A percentile compares a stretch with the other conserved stretches of the same genome.
Evolutionary conservation across 1,284 basidiomycete genomes (phyloP).

Genomic region (Albatrellus sp.): DNA sequence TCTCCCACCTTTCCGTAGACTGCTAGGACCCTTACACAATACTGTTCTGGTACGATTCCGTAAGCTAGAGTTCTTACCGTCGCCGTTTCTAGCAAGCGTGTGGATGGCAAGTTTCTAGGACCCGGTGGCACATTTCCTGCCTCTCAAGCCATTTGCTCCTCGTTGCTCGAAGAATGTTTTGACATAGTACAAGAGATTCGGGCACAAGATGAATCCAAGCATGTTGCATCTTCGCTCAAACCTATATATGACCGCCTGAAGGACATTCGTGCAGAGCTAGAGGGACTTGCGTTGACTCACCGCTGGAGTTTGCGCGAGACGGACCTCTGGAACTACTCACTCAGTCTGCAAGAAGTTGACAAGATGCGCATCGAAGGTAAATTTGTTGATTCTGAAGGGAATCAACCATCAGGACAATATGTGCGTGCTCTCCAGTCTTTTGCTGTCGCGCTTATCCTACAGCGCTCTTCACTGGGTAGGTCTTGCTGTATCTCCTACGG

Average conservation of each 20-base stretch:
- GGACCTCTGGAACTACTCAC: constrained; percentile 88
- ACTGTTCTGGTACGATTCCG: constrained; percentile 3
- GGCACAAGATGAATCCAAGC: constrained; percentile 85
- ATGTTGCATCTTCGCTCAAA: constrained; percentile 79
- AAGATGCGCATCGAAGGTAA: constrained; percentile 95
- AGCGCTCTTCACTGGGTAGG: constrained; percentile 31
- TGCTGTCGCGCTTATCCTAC: not conserved
- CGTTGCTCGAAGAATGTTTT: constrained; percentile 93
- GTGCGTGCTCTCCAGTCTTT: constrained; percentile 31
- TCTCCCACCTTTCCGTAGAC: not conserved
- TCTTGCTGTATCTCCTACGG: constrained; percentile 83
- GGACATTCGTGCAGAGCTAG: constrained; percentile 79
- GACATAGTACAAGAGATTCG: constrained; percentile 95
- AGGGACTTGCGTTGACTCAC: constrained; percentile 87
- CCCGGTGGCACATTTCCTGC: constrained; percentile 85
- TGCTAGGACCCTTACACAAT: constrained; percentile 10
- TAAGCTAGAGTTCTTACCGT: not conserved
- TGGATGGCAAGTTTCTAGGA: constrained; percentile 93
- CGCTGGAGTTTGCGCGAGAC: constrained; percentile 97
- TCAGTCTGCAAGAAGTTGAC: constrained; percentile 93
- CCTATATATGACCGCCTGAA: constrained; percentile 91
- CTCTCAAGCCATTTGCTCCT: constrained; percentile 83
- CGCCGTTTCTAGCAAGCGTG: constrained; percentile 54
- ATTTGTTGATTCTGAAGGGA: constrained; percentile 90
- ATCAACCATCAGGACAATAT: constrained; percentile 84